These are phyloP conservation scores for Sporothrix phasma DNA, from an alignment of 2,329 filamentous ascomycete species.

Conservation along the genomic window DNA sequence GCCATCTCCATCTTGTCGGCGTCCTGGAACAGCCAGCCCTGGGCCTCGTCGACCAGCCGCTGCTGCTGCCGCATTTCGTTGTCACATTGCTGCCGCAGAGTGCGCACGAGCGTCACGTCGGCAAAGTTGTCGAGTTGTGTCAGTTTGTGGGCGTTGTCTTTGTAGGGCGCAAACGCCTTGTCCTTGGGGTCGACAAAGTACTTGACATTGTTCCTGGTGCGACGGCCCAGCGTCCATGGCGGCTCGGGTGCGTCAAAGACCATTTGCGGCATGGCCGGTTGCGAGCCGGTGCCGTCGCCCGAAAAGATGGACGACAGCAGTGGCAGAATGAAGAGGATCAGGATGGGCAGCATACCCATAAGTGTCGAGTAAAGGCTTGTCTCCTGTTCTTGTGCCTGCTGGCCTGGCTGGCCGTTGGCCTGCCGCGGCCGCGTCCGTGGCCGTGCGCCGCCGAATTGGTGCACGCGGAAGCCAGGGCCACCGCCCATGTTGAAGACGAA, in stretches of 20 bases:
- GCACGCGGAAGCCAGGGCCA: conserved; percentile 82
- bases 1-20: conserved; percentile 68
- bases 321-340: conserved; percentile 81
- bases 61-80: conserved; percentile 56
- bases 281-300: conserved; percentile 37
- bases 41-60: conserved; percentile 63
- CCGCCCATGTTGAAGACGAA: conserved; percentile 95
- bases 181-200: conserved; percentile 82
- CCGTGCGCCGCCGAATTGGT: conserved; percentile 79
- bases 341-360: conserved; percentile 71
- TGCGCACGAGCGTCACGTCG: conserved; percentile 61
- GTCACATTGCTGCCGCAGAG: conserved; percentile 62
- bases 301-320: conserved; percentile 73
- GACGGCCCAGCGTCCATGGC: conserved; percentile 65
- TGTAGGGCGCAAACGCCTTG: conserved; percentile 38
- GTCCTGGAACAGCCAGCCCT: conserved; percentile 81
- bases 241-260: conserved; percentile 61
- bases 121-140: conserved; percentile 65
- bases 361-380: conserved; percentile 48
- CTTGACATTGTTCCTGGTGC: conserved; percentile 60
- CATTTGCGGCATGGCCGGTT: conserved; percentile 55
- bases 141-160: conserved; percentile 60
- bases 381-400: conserved; percentile 34
- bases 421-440: conserved; percentile 62
- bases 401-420: conserved; percentile 24